These are phyloP conservation scores for Tylopilus rubrobrunneus DNA, from an alignment of 768 basidiomycete species.

Conservation along the genomic window DNA sequence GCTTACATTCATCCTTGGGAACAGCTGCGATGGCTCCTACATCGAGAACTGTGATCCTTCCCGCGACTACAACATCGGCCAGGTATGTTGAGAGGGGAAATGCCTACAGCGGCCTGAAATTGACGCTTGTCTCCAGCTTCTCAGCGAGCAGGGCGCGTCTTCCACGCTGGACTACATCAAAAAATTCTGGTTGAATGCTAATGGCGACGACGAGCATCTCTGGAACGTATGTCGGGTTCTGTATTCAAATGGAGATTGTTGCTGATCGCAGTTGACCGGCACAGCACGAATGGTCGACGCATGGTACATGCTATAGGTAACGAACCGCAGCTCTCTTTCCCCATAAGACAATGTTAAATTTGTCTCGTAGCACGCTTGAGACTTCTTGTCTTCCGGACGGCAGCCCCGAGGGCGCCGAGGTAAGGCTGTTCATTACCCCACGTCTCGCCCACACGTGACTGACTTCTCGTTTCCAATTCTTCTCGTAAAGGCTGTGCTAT, in stretches of 20 bases:
- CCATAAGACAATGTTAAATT: not conserved
- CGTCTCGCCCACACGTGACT: not conserved
- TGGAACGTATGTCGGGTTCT: conserved; percentile 53
- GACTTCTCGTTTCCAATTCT: not conserved
- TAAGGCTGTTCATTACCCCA: conserved; percentile 15
- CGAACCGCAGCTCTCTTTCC: not conserved
- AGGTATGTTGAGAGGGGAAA: conserved; percentile 28
- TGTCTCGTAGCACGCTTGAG: conserved; percentile 47
- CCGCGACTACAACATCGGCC: conserved; percentile 41
- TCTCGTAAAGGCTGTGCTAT: conserved; percentile 53
- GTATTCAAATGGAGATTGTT: not conserved
- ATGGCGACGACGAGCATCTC: conserved; percentile 58
- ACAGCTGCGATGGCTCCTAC: conserved; percentile 52
- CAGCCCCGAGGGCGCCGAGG: conserved; percentile 59
- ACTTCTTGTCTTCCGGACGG: conserved; percentile 53
- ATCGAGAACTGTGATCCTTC: conserved; percentile 37
- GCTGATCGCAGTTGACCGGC: not conserved
- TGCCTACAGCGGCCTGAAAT: not conserved
- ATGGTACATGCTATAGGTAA: conserved; percentile 51
- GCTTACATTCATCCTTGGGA: not conserved
- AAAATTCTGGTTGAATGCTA: conserved; percentile 59
- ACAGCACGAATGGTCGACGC: conserved; percentile 68
- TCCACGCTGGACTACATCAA: conserved; percentile 60
- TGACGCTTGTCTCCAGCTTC: conserved; percentile 38
- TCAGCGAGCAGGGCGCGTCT: conserved; percentile 50